These are phyloP conservation scores for Hyaloperonospora arabidopsidis DNA, from an alignment of 352 stramenopile genomes.

Conservation along the genomic window DNA sequence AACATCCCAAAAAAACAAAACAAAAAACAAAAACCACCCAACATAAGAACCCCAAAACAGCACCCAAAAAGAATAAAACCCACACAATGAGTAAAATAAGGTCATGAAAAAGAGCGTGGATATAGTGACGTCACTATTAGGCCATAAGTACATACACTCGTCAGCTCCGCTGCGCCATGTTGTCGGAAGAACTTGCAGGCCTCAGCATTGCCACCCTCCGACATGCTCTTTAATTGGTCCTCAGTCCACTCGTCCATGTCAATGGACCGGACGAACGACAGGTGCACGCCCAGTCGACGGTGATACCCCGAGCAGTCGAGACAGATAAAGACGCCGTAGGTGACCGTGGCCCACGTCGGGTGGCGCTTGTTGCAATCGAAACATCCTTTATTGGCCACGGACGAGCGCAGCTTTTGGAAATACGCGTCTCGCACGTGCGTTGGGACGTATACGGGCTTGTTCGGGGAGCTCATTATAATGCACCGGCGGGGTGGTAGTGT, in stretches of 20 bases:
- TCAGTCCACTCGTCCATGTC: slow-evolving; percentile 96
- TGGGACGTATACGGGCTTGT: slow-evolving; percentile 65
- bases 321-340: slow-evolving; percentile 95
- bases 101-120: too few species aligned
- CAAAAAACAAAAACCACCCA: too few species aligned
- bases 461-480: slow-evolving; percentile 21
- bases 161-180: slow-evolving; percentile 80
- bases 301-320: slow-evolving; percentile 93
- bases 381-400: slow-evolving; percentile 84
- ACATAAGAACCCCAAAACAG: too few species aligned
- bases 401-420: slow-evolving; percentile 78
- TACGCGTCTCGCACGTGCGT: slow-evolving; percentile 70
- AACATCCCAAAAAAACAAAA: not conserved
- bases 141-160: slow-evolving; percentile 51
- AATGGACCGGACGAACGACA: slow-evolving; percentile 92
- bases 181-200: slow-evolving; percentile 92
- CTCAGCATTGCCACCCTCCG: slow-evolving; percentile 88
- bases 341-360: slow-evolving; percentile 92
- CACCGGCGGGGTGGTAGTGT: too few species aligned
- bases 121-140: too few species aligned
- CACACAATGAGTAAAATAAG: not conserved
- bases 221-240: slow-evolving; percentile 90
- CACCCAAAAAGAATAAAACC: not conserved
- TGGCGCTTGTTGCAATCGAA: slow-evolving; percentile 95
- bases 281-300: slow-evolving; percentile 87